These are phyloP conservation scores for Phoma sp. DNA, from an alignment of 2,329 filamentous ascomycete genomes.

Conservation along the genomic window DNA sequence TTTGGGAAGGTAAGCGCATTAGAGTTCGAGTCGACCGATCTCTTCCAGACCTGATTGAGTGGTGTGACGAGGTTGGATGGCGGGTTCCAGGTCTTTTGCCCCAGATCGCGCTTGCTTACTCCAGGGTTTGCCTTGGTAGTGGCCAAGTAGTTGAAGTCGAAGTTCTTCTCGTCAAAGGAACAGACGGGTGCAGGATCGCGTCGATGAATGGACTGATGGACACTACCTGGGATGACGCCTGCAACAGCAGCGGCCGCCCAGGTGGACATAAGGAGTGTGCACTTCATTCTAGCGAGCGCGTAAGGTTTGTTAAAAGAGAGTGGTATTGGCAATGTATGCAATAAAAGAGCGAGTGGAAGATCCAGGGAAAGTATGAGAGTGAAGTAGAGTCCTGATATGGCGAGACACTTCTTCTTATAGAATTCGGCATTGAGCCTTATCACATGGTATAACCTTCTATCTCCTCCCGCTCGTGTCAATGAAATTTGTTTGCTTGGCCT, in stretches of 20 bases:
- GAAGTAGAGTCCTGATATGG: too few species aligned
- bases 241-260: slow-evolving; percentile 22
- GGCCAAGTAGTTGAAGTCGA: slow-evolving; percentile 18
- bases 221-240: slow-evolving; percentile 20
- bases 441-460: too few species aligned
- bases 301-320: too few species aligned
- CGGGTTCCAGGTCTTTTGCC: slow-evolving; percentile 32
- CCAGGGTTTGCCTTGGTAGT: slow-evolving; percentile 23
- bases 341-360: too few species aligned
- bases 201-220: slow-evolving; percentile 19
- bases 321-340: too few species aligned
- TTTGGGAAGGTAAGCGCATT: slow-evolving; percentile 37
- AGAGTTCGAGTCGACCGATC: slow-evolving; percentile 34
- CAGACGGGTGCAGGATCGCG: slow-evolving; percentile 25
- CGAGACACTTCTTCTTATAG: too few species aligned
- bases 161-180: slow-evolving; percentile 24
- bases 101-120: slow-evolving; percentile 27
- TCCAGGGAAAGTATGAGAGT: too few species aligned
- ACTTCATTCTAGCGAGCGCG: slow-evolving; percentile 29
- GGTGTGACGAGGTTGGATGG: slow-evolving; percentile 33
- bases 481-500: too few species aligned
- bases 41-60: slow-evolving; percentile 36
- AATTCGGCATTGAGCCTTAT: too few species aligned
- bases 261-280: slow-evolving; percentile 26
- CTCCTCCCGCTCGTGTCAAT: too few species aligned